These are phyloP conservation scores for Euryodendron excelsum DNA, from an alignment of 148 eudicot genomes.

Conservation along the genomic window DNA sequence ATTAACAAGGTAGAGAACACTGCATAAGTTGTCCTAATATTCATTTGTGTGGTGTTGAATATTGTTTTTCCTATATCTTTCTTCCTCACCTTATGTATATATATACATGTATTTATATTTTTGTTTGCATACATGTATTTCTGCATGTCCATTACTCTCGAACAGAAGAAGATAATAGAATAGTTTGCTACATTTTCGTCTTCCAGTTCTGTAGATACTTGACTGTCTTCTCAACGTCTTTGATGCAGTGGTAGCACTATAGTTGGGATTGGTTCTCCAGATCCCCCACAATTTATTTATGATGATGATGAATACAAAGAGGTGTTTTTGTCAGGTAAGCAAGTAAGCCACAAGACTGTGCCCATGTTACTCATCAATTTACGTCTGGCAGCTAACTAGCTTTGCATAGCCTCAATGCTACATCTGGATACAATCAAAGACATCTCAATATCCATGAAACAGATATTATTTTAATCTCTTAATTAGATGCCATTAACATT, in stretches of 20 bases:
- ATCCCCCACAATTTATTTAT: slow-evolving; percentile 89
- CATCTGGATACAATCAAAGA: neutral
- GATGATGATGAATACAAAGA: slow-evolving; percentile 94
- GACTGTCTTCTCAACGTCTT: slow-evolving; percentile 10
- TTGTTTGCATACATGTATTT: no score
- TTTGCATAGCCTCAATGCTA: neutral
- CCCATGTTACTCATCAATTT: neutral
- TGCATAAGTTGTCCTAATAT: no score
- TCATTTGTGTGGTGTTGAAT: neutral
- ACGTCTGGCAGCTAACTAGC: neutral
- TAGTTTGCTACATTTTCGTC: no score
- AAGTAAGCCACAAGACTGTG: neutral
- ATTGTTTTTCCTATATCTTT: neutral
- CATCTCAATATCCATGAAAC: neutral
- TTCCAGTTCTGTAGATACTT: no score
- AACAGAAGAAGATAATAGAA: no score
- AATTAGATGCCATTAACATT: neutral
- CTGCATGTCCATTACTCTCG: no score
- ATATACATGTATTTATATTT: neutral
- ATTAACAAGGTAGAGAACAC: neutral
- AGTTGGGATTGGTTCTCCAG: slow-evolving; percentile 93
- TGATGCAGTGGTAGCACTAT: slow-evolving; percentile 93
- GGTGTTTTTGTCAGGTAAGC: slow-evolving; percentile 81
- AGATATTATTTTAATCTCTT: neutral
- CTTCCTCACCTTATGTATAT: neutral